Percentiles rank a stretch among this genome's conserved stretches.
Evolutionary conservation across 139 green algal genomes (phyloP).

Genomic region (Chlamydomonas sp.): DNA sequence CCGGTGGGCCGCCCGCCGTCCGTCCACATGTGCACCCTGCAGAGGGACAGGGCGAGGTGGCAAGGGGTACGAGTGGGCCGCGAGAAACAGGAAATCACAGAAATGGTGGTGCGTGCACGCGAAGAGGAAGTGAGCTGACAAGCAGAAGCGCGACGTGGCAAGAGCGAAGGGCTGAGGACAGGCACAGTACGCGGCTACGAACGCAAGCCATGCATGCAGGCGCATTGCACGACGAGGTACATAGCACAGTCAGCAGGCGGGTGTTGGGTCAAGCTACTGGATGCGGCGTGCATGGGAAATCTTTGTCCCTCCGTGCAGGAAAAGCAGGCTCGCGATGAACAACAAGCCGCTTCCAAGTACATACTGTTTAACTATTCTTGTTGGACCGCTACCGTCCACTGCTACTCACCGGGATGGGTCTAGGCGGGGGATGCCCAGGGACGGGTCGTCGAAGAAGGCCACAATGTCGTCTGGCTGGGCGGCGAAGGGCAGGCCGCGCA

Average conservation of each 20-base stretch:
- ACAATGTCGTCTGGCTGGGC: slow-evolving; percentile 80
- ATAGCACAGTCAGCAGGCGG: no score
- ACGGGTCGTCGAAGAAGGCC: slow-evolving; percentile 83
- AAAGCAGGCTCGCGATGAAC: background rate
- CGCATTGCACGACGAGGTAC: no score
- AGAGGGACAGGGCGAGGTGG: background rate
- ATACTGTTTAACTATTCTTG: background rate
- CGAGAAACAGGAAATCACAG: background rate
- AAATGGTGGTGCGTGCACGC: background rate
- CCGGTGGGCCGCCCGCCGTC: slow-evolving; percentile 75
- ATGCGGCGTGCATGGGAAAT: no score
- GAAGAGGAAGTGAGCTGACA: background rate
- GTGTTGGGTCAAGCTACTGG: no score
- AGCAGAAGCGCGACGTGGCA: background rate
- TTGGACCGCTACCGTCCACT: background rate
- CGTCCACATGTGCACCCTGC: slow-evolving; percentile 76
- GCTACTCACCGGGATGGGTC: slow-evolving; percentile 46
- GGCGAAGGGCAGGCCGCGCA: slow-evolving; percentile 87
- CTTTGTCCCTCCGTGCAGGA: background rate
- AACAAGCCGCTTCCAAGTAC: background rate
- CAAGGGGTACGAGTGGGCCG: background rate
- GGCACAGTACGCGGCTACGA: no score
- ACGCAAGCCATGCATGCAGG: no score
- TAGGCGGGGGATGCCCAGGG: slow-evolving; percentile 48
- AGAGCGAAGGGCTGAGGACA: background rate